Evolutionary conservation across 768 basidiomycete genomes (phyloP).

Genomic region (Dioszegia crocea): DNA sequence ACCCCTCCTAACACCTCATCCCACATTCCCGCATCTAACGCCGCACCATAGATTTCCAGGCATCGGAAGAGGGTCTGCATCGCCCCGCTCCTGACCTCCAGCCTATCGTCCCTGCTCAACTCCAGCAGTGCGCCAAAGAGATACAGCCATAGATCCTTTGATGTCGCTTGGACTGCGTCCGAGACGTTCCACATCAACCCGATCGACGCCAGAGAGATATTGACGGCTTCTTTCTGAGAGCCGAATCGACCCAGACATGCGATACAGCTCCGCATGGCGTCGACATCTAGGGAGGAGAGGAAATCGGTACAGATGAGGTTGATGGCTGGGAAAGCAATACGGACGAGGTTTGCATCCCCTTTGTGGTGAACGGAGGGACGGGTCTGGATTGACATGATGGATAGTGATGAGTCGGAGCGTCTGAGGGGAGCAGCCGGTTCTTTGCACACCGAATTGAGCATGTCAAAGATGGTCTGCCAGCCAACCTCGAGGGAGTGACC

Average conservation of each 20-base stretch:
- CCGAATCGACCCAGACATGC: slow-evolving; percentile 87
- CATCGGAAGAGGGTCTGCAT: slow-evolving; percentile 93
- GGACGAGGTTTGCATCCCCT: slow-evolving; percentile 69
- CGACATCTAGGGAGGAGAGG: slow-evolving; percentile 70
- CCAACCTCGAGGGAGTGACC: slow-evolving; percentile 88
- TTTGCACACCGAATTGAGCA: slow-evolving; percentile 83
- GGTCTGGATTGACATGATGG: slow-evolving; percentile 46
- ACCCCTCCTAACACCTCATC: slow-evolving; percentile 86
- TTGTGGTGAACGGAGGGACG: slow-evolving; percentile 61
- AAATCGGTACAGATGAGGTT: slow-evolving; percentile 88
- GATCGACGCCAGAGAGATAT: slow-evolving; percentile 90
- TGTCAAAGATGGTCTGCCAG: slow-evolving; percentile 89
- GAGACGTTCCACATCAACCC: slow-evolving; percentile 93
- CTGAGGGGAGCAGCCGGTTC: background rate
- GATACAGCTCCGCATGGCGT: slow-evolving; percentile 82
- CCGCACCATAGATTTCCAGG: slow-evolving; percentile 86
- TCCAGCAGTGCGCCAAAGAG: slow-evolving; percentile 76
- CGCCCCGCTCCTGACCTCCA: slow-evolving; percentile 86
- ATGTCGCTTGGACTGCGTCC: slow-evolving; percentile 82
- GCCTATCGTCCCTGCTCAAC: slow-evolving; percentile 72
- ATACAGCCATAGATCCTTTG: slow-evolving; percentile 90
- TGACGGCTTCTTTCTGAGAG: slow-evolving; percentile 79
- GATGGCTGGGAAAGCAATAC: slow-evolving; percentile 89
- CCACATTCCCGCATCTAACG: slow-evolving; percentile 78
- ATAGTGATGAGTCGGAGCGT: background rate